A percentile compares a stretch with the other conserved stretches of the same genome.
phyloP scores from a whole-genome alignment of 1,284 basidiomycete genomes.

The Naganishia sp. region DNA sequence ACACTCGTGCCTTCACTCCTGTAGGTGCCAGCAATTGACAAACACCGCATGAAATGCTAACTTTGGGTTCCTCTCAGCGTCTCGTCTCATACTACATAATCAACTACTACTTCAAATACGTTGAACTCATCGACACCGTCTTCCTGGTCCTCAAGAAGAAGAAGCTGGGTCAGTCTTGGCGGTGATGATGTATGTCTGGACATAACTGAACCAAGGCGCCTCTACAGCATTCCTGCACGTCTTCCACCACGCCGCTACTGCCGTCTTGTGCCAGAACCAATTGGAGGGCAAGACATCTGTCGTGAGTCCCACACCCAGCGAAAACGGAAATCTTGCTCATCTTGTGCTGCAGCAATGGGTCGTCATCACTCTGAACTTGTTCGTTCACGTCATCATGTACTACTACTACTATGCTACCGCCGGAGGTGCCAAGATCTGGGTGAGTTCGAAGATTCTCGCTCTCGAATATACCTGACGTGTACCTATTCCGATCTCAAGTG shows the following conservation, averaged over 20 bases:
- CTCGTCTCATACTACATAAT: conserved; percentile 94
- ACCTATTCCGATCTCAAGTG: conserved; percentile 60
- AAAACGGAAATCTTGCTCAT: conserved; percentile 5
- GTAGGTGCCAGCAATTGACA: conserved; percentile 56
- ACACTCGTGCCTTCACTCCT: conserved; percentile 75
- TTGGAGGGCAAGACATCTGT: conserved; percentile 89
- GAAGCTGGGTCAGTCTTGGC: conserved; percentile 69
- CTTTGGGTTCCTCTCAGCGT: conserved; percentile 57
- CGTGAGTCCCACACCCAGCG: conserved; percentile 54
- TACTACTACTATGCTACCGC: conserved; percentile 98
- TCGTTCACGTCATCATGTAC: conserved; percentile 98
- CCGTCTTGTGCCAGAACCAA: conserved; percentile 89
- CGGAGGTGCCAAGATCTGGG: conserved; percentile 93
- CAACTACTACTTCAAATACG: conserved; percentile 96
- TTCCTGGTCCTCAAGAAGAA: conserved; percentile 99
- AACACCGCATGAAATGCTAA: background rate
- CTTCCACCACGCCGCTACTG: conserved; percentile 99
- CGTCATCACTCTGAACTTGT: conserved; percentile 87
- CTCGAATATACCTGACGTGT: background rate
- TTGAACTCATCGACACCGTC: conserved; percentile 91
- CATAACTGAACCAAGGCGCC: background rate
- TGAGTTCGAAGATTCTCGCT: conserved; percentile 52
- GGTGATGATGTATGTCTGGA: conserved; percentile 9
- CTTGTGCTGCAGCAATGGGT: conserved; percentile 77
- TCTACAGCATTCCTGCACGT: conserved; percentile 87